A percentile compares a stretch with the other conserved stretches of the same genome.
Conservation (phyloP, 345 rosid genomes). For the Melaleuca alternifolia region DNA sequence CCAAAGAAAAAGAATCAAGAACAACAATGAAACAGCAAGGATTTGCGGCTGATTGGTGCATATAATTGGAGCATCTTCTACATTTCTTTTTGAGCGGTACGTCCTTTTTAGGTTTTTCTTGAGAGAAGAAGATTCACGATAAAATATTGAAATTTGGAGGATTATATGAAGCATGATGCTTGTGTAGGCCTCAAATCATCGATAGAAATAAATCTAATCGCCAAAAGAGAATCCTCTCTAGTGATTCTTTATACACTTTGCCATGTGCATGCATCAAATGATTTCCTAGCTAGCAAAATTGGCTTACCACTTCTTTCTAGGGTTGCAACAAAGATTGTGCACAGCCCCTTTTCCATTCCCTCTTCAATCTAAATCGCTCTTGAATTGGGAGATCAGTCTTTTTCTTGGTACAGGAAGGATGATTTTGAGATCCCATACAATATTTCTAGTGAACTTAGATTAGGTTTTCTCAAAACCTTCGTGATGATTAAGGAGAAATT, state of each 20-base stretch:
- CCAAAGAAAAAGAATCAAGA: background rate
- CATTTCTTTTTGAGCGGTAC: background rate
- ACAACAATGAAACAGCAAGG: background rate
- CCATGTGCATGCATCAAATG: background rate
- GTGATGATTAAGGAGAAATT: background rate
- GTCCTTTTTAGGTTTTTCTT: background rate
- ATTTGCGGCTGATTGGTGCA: background rate
- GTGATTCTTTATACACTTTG: background rate
- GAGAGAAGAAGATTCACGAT: background rate
- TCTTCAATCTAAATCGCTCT: background rate
- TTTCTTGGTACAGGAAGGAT: background rate
- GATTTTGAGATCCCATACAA: background rate
- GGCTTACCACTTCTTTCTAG: background rate
- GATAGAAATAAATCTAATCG: background rate
- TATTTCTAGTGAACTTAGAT: background rate
- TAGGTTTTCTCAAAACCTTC: background rate
- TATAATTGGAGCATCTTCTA: background rate
- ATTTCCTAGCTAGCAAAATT: background rate
- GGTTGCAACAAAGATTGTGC: background rate
- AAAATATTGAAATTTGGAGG: background rate
- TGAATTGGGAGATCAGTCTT: background rate
- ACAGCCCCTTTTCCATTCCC: background rate
- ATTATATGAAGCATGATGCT: constrained; percentile 11
- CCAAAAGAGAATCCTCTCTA: background rate
- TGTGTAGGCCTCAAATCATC: constrained; percentile 25